phyloP scores from a whole-genome alignment of 306 rosid genomes.

The Mimosa bimucronata region DNA sequence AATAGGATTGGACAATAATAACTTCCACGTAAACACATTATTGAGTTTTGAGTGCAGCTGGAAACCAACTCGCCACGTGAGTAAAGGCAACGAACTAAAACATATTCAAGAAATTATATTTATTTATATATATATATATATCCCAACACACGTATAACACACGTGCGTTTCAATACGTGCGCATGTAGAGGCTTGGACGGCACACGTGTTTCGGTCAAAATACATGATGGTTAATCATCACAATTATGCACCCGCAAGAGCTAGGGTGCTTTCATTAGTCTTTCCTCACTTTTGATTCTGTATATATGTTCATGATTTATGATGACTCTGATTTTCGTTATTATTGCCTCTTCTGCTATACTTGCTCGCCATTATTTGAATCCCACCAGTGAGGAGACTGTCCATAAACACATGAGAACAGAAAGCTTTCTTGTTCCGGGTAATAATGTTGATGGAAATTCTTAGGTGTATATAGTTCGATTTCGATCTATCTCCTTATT shows the following conservation, averaged over 20 bases:
- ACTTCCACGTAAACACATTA: slow-evolving; percentile 40
- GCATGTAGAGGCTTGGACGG: slow-evolving; percentile 22
- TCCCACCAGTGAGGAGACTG: slow-evolving; percentile 33
- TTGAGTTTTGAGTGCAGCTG: slow-evolving; percentile 50
- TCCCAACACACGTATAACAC: slow-evolving; percentile 5
- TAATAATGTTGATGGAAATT: slow-evolving; percentile 35
- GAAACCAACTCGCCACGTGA: slow-evolving; percentile 25
- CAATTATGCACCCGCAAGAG: slow-evolving; percentile 42
- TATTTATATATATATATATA: no score
- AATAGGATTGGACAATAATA: slow-evolving; percentile 38
- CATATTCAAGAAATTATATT: neutral
- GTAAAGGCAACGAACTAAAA: slow-evolving; percentile 10
- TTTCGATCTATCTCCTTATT: neutral
- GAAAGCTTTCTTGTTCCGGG: slow-evolving; percentile 38
- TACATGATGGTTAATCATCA: slow-evolving; percentile 45
- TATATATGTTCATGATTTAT: slow-evolving; percentile 20
- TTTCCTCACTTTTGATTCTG: slow-evolving; percentile 22
- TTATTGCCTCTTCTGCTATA: slow-evolving; percentile 22
- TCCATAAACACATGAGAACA: slow-evolving; percentile 12
- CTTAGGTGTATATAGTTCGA: neutral
- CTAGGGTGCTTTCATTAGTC: slow-evolving; percentile 33
- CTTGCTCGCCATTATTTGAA: slow-evolving; percentile 31
- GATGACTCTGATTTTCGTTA: neutral
- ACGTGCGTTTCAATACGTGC: slow-evolving; percentile 38
- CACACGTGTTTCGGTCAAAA: slow-evolving; percentile 57